A percentile compares a stretch with the other conserved stretches of the same genome.
These are phyloP conservation scores for Penicillium sp. DNA, from an alignment of 2,329 filamentous ascomycete genomes.

Conservation along the genomic window DNA sequence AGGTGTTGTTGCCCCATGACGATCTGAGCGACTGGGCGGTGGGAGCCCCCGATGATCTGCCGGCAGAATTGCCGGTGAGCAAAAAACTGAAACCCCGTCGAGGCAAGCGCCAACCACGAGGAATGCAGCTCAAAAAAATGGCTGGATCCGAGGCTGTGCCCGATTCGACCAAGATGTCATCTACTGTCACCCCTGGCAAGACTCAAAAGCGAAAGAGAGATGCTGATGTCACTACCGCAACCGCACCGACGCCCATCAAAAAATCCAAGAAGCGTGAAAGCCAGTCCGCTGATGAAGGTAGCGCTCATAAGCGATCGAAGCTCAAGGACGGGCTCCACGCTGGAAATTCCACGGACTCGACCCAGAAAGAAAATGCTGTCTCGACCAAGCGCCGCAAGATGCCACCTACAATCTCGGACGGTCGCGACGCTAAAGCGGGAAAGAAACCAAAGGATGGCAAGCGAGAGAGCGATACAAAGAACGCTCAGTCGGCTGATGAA, in stretches of 20 bases:
- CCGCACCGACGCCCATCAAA: constrained; percentile 36
- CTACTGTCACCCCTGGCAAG: constrained; percentile 21
- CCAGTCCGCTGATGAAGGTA: constrained; percentile 29
- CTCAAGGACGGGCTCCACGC: constrained; percentile 21
- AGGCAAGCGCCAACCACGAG: constrained; percentile 2
- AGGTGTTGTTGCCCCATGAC: constrained; percentile 3
- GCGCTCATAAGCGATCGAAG: constrained; percentile 24
- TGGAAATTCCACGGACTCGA: constrained; percentile 32
- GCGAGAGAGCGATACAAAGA: constrained; percentile 29
- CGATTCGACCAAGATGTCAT: constrained; percentile 31
- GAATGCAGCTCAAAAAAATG: constrained; percentile 35
- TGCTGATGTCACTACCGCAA: constrained; percentile 22
- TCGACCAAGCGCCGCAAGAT: constrained; percentile 26
- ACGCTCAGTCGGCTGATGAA: constrained; percentile 12
- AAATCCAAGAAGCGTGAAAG: constrained; percentile 33
- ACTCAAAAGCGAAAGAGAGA: constrained; percentile 36
- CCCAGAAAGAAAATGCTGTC: constrained; percentile 28
- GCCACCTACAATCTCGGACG: constrained; percentile 22
- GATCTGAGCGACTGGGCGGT: neutral
- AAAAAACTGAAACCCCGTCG: constrained; percentile 9
- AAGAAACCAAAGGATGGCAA: constrained; percentile 37
- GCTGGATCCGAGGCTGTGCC: constrained; percentile 45
- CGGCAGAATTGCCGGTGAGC: constrained; percentile 19
- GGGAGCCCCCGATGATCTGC: constrained; percentile 10
- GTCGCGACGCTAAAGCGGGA: constrained; percentile 17